These are phyloP conservation scores for Maudiozyma bulderi DNA, from an alignment of 805 yeast genomes.

Conservation along the genomic window DNA sequence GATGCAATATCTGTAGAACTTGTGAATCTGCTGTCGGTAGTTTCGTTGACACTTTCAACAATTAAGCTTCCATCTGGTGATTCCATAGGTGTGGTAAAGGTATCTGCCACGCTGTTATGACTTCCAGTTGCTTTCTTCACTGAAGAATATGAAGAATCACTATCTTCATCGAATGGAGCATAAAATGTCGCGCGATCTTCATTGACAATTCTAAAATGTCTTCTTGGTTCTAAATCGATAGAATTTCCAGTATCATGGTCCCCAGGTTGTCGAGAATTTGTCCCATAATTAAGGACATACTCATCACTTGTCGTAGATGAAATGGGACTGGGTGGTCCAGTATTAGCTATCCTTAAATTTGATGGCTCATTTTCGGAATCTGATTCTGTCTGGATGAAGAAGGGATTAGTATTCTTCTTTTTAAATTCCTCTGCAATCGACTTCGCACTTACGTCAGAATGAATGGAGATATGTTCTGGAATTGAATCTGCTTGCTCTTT, in stretches of 20 bases:
- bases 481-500: background rate
- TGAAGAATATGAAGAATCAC: background rate
- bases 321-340: background rate
- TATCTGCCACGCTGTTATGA: background rate
- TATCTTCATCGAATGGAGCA: conserved; percentile 12
- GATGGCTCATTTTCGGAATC: background rate
- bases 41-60: background rate
- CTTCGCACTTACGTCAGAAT: background rate
- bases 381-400: background rate
- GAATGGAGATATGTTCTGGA: background rate
- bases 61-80: background rate
- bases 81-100: background rate
- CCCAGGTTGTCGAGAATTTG: background rate
- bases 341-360: background rate
- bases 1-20: background rate
- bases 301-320: background rate
- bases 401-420: background rate
- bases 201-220: conserved; percentile 24
- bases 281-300: background rate
- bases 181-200: conserved; percentile 24
- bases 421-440: background rate
- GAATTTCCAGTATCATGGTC: background rate
- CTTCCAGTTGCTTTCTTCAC: background rate
- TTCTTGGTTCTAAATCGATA: conserved; percentile 5
- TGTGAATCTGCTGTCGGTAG: background rate